A percentile compares a stretch with the other conserved stretches of the same genome.
Conservation (phyloP, 75 land plant genomes). For the Adiantum capillusveneris region DNA sequence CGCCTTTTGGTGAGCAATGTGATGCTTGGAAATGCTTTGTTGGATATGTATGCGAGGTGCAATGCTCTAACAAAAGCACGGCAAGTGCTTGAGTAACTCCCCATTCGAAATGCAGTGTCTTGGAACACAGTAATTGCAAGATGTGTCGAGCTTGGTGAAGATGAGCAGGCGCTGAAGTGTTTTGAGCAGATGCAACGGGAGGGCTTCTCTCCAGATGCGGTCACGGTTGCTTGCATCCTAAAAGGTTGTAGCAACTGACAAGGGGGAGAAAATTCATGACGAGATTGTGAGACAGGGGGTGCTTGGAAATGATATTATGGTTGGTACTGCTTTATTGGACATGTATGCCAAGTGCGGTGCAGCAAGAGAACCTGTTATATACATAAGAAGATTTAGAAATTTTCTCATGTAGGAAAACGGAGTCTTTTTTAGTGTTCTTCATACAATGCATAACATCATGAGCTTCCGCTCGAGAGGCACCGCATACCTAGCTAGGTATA, state of each 20-base stretch:
- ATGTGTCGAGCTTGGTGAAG: background rate
- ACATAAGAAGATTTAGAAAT: no score
- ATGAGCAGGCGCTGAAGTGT: background rate
- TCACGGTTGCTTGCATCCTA: background rate
- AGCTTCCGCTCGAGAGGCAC: no score
- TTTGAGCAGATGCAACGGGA: background rate
- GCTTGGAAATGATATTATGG: background rate
- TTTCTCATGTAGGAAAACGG: no score
- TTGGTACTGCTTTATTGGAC: background rate
- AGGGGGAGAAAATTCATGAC: background rate
- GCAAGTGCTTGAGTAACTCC: background rate
- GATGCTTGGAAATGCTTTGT: slow-evolving; percentile 2
- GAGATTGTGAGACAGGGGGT: background rate
- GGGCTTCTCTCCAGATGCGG: slow-evolving; percentile 5
- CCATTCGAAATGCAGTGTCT: background rate
- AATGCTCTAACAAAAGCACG: background rate
- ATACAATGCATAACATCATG: no score
- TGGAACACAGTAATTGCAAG: background rate
- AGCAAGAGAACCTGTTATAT: no score
- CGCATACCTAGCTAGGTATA: no score
- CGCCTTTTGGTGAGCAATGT: background rate
- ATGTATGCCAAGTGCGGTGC: background rate
- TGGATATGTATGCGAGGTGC: slow-evolving; percentile 2
- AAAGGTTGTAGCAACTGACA: background rate
- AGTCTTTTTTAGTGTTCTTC: no score